Conservation (phyloP, 2,329 filamentous ascomycete genomes). For the Curvularia spicifera region DNA sequence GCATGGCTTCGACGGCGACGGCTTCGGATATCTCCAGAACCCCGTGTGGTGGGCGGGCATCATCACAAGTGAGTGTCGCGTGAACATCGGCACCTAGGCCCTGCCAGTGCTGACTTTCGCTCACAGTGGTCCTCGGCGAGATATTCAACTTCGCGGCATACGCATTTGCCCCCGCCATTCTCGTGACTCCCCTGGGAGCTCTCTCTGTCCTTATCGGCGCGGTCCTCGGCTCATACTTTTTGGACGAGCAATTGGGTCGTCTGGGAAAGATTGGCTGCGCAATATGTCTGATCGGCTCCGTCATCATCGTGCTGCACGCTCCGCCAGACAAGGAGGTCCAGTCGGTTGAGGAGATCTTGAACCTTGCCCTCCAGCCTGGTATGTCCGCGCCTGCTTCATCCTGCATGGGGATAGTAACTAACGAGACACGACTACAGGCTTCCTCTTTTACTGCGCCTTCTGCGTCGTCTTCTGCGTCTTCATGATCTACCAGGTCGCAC, state of each 20-base stretch:
- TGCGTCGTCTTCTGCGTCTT: slow-evolving; percentile 84
- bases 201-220: slow-evolving; percentile 94
- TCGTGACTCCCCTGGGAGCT: slow-evolving; percentile 93
- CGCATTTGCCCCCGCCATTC: slow-evolving; percentile 96
- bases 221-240: slow-evolving; percentile 91
- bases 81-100: background rate
- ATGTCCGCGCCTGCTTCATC: slow-evolving; percentile 42
- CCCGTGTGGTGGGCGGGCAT: slow-evolving; percentile 99
- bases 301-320: slow-evolving; percentile 97
- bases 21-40: slow-evolving; percentile 90
- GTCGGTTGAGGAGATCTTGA: slow-evolving; percentile 88
- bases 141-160: slow-evolving; percentile 98
- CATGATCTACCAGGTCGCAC: slow-evolving; percentile 96
- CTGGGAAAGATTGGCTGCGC: slow-evolving; percentile 94
- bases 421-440: slow-evolving; percentile 64
- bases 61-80: slow-evolving; percentile 70
- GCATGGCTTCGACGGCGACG: slow-evolving; percentile 96
- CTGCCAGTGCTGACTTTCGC: slow-evolving; percentile 22
- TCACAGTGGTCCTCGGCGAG: slow-evolving; percentile 85
- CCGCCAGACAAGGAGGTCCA: slow-evolving; percentile 90
- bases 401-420: slow-evolving; percentile 12
- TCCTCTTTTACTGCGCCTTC: slow-evolving; percentile 81
- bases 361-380: slow-evolving; percentile 92
- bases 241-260: slow-evolving; percentile 87
- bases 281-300: slow-evolving; percentile 92